A percentile compares a stretch with the other conserved stretches of the same genome.
Evolutionary conservation across 345 rosid species (phyloP).

Genomic region (Euphorbia tirucalli): DNA sequence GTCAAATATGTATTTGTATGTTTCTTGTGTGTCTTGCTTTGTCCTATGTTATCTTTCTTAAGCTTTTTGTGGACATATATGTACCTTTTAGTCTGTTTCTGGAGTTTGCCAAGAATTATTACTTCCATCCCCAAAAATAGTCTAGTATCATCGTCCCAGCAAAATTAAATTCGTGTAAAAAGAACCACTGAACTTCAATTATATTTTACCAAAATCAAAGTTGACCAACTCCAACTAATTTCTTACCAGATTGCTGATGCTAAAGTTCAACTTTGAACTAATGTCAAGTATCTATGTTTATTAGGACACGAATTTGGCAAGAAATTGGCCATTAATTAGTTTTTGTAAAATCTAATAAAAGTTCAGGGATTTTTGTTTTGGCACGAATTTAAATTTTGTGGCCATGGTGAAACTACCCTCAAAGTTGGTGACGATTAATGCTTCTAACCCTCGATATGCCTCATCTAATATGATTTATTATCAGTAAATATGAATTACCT

Average conservation of each 20-base stretch:
- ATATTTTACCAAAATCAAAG: too few species aligned
- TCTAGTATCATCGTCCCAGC: not conserved
- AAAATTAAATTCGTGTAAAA: too few species aligned
- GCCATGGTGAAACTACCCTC: not conserved
- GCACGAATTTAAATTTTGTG: not conserved
- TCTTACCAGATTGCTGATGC: not conserved
- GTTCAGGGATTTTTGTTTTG: not conserved
- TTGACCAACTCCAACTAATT: too few species aligned
- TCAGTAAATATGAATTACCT: not conserved
- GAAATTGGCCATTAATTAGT: not conserved
- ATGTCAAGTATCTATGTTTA: not conserved
- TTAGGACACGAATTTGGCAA: not conserved
- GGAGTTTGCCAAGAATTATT: slow-evolving; percentile 3
- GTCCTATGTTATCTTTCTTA: not conserved
- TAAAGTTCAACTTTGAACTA: not conserved
- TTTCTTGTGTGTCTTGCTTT: not conserved
- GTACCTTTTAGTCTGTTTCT: not conserved
- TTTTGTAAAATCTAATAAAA: not conserved
- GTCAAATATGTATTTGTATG: not conserved
- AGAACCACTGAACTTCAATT: not conserved
- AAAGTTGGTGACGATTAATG: not conserved
- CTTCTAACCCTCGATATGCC: not conserved
- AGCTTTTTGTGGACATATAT: not conserved
- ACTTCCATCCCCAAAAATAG: not conserved
- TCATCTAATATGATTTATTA: not conserved